Conservation (phyloP, 164 flowering plant species). For the Liriodendron chinense region DNA sequence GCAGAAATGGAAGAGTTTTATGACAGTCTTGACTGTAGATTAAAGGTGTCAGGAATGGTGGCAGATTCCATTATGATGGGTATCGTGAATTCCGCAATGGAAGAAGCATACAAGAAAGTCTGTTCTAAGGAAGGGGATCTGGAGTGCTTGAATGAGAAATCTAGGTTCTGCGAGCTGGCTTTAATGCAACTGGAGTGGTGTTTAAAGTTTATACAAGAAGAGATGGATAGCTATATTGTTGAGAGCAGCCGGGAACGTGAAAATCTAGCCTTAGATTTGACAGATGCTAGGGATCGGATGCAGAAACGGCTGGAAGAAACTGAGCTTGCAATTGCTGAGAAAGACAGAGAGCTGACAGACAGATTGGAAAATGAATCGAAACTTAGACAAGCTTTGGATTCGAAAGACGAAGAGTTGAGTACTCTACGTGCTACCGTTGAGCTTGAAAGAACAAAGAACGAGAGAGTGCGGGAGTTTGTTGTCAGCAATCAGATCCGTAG, state of each 20-base stretch:
- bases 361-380: constrained; percentile 42
- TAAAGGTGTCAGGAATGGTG: constrained; percentile 43
- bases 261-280: constrained; percentile 44
- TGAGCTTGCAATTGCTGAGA: constrained; percentile 43
- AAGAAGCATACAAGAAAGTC: constrained; percentile 61
- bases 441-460: constrained; percentile 32
- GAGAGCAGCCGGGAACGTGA: constrained; percentile 40
- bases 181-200: constrained; percentile 78
- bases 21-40: constrained; percentile 33
- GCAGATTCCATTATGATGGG: constrained; percentile 74
- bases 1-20: constrained; percentile 48
- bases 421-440: constrained; percentile 28
- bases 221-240: constrained; percentile 33
- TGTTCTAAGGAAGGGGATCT: constrained; percentile 53
- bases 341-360: constrained; percentile 54
- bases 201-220: constrained; percentile 54
- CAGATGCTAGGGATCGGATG: constrained; percentile 55
- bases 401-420: constrained; percentile 47
- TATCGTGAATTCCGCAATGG: constrained; percentile 69
- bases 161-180: constrained; percentile 73
- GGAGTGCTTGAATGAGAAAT: constrained; percentile 58
- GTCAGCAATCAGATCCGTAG: constrained; percentile 8
- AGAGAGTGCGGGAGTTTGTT: constrained; percentile 21
- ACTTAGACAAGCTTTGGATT: constrained; percentile 55
- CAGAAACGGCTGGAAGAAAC: constrained; percentile 55